Evolutionary conservation across 2,329 filamentous ascomycete genomes (phyloP).

Genomic region (Penicillium sp.): DNA sequence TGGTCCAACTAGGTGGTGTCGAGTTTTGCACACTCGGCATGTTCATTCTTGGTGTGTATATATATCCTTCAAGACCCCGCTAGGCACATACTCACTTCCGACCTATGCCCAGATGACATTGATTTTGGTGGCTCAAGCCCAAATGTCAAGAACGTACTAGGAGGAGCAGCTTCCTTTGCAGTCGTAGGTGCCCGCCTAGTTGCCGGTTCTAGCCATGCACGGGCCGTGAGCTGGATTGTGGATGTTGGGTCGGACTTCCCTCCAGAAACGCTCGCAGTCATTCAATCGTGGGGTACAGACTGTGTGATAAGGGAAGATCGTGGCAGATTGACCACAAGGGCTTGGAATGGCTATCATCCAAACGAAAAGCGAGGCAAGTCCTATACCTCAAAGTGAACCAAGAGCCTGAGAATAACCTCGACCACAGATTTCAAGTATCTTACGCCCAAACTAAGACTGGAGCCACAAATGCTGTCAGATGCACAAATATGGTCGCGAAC

Average conservation of each 20-base stretch:
- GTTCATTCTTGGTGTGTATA: constrained; percentile 55
- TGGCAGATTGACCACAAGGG: constrained; percentile 71
- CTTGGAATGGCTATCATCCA: constrained; percentile 83
- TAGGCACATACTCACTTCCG: constrained; percentile 9
- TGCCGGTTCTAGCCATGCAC: constrained; percentile 62
- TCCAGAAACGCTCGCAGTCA: constrained; percentile 52
- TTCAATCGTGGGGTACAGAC: constrained; percentile 70
- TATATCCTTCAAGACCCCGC: constrained; percentile 6
- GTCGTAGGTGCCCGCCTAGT: constrained; percentile 85
- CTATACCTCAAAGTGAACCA: background rate
- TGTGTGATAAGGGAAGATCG: constrained; percentile 62
- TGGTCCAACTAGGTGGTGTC: constrained; percentile 25
- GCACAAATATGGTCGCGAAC: constrained; percentile 64
- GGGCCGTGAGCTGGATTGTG: constrained; percentile 78
- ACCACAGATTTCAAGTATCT: constrained; percentile 71
- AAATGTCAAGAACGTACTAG: constrained; percentile 68
- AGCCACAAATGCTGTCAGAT: constrained; percentile 62
- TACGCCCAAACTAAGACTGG: constrained; percentile 78
- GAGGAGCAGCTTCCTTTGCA: constrained; percentile 80
- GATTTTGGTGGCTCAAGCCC: constrained; percentile 68
- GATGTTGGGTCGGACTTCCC: constrained; percentile 89
- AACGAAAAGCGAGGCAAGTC: constrained; percentile 55
- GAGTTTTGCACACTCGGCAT: constrained; percentile 58
- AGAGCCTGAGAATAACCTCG: constrained; percentile 5
- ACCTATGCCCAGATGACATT: constrained; percentile 67